Base-by-base conservation (phyloP, 2,329 filamentous ascomycete species). In the Aspergillus sp. region DNA sequence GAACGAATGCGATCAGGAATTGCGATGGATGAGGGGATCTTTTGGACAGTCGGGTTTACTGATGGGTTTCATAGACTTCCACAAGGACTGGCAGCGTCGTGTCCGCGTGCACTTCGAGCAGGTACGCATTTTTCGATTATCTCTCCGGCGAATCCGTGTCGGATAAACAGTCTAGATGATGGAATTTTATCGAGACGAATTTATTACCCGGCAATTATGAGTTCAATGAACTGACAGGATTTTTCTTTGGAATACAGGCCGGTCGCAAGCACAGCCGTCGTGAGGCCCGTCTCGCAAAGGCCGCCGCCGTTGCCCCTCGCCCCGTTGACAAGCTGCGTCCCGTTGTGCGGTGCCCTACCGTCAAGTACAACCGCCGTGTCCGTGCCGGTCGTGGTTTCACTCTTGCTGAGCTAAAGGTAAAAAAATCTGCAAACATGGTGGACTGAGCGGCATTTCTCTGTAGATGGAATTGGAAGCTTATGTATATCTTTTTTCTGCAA, bases 91-190 rank as follows among this genome's bases (percentile, higher is more conserved):
- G 95, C 93, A 98, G 84, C 91, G 92, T 84, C 91, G 93, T 84
- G 95, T 99, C 79, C 91, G 92, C 84, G 90, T 91, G 82, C 95
- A 99, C 87, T 99, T 99, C 85, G 92, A 99, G 86, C 95, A 98
- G 92, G 93, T 96, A 93, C 81, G 81, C 78, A 79, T 74, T 80
- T 23, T 19, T 47, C 27, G 44, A 56, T 61, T 57, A 39, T 40
- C 46, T 51, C 27, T 37, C 35, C 39, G 52, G 48, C 56, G 60
- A 53, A 61, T 56, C 61, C 23, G 52, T 62, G 57, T 65, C 39
- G 57, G 39, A 58, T 55, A 52, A 65, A 51, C 60, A 52, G 65
- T 53, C 39, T 48, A 14, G 39, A 35, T 48, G 21, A 45, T 57
- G 52, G 48, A 23, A 12, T 53, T 41, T 57, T 21, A 17, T 35